Base-by-base conservation (phyloP, 2,329 filamentous ascomycete species). In the Xylaria sp. region DNA sequence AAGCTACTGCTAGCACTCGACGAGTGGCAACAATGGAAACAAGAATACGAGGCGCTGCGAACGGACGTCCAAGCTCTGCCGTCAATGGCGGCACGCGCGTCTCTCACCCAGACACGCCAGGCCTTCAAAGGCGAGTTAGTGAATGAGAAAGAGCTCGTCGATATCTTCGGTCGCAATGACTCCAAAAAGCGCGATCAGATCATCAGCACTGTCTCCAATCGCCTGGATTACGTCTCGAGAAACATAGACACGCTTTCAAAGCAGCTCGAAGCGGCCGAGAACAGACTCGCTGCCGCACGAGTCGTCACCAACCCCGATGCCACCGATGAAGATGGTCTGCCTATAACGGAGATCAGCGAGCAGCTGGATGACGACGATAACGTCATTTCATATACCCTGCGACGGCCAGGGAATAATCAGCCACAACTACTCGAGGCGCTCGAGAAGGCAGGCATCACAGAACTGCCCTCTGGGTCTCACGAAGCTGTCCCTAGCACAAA, bases 341-440 rank as follows among this genome's bases (percentile, higher is more conserved):
- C 93, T 0, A 85, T 98, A 61, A 94, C 91, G 33, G 95, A 98
- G 71, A 98, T 99, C 67, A 82, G 92, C 57, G 95, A 99, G 77
- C 88, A 96, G 78, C 81, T 98, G 23, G 95, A 98, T 72, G 94
- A 97, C 8, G 87, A 96, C 11, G 95, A 89, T 59, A 95, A 96
- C 71, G 85, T 98, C 3, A 77, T 97, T 52, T 91, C 87, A 0
- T 87, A 84, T 69, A 85, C 80, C 58, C 78, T 90, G 31, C 86
- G 87, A 38, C 85, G 80, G n/a, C 90, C 92, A 0, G 89, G 89
- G 6, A 86, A 89, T 55, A 80, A 84, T 14, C 85, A 90, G 17
- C 81, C 87, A 8, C 85, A 91, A 67, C 80, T 97, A 3, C 75
- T 91, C 15, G 88, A 94, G 53, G 86, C 88, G 0, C 78, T 97